These are phyloP conservation scores for Boletellus sp. DNA, from an alignment of 768 basidiomycete species.

Conservation along the genomic window DNA sequence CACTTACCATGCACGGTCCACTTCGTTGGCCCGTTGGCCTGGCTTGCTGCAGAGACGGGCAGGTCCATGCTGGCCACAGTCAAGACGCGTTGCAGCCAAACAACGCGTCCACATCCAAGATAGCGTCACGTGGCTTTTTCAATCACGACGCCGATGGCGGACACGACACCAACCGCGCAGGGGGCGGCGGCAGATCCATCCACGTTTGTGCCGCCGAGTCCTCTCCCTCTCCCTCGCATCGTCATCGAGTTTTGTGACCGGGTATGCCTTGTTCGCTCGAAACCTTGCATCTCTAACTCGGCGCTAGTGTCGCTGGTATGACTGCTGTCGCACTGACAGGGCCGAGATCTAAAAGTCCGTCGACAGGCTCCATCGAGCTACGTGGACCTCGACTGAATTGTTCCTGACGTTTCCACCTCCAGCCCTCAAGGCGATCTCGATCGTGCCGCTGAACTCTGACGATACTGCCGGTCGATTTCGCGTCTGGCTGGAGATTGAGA, in stretches of 20 bases:
- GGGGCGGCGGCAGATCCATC: constrained; percentile 38
- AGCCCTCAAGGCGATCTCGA: constrained; percentile 56
- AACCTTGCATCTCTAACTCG: constrained; percentile 2
- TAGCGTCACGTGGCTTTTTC: constrained; percentile 31
- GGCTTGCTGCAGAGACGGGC: not conserved
- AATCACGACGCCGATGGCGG: constrained; percentile 21
- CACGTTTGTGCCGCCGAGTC: constrained; percentile 54
- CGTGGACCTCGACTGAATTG: constrained; percentile 92
- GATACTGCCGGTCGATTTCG: constrained; percentile 90
- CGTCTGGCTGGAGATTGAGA: constrained; percentile 66
- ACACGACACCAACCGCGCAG: constrained; percentile 15
- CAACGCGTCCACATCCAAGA: constrained; percentile 47
- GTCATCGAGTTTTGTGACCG: constrained; percentile 91
- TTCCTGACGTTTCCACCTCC: constrained; percentile 89
- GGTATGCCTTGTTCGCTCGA: constrained; percentile 41
- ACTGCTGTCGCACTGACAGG: not conserved
- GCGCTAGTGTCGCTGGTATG: constrained; percentile 76
- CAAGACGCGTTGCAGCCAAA: constrained; percentile 34
- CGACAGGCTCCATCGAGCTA: constrained; percentile 83
- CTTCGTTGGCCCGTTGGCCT: constrained; percentile 19
- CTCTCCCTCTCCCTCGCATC: constrained; percentile 51
- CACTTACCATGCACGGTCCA: constrained; percentile 68
- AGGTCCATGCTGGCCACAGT: constrained; percentile 10
- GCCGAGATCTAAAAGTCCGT: not conserved
- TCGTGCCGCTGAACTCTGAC: constrained; percentile 71